Base-by-base conservation (phyloP, 257 asterid genomes). In the Avicennia marina region DNA sequence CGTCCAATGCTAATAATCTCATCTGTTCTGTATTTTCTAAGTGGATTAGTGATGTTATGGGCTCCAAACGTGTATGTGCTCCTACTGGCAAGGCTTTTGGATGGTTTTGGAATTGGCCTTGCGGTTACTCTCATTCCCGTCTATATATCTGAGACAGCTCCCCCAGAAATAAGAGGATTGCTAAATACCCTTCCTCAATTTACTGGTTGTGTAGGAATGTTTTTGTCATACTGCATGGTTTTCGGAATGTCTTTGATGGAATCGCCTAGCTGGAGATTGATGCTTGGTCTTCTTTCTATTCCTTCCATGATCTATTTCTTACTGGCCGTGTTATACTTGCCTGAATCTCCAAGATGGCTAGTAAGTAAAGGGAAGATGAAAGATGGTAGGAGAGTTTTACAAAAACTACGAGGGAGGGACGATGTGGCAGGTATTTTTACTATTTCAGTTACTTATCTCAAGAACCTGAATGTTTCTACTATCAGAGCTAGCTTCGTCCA, bases 281-380 rank as follows among this genome's bases (percentile, higher is more conserved):
- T 93, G 98, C 95, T 93, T 17, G 98, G 98, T 18, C 80, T 88
- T 60, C 95, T 93, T 11, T 80, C 94, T 0, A 69, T 89, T 31
- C 97, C 98, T 67, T 89, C 98, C 9, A 56, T 83, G 8, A 11
- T 73, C 42, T 93, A 88, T 50, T 86, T 93, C 46, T 68, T 58
- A 4, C 58, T 88, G 62, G 75, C 97, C 0, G 49, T 78, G 12
- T 71, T 83, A 48, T 83, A 60, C 89, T 69, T 93, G 62, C 97
- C 98, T 24, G 98, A 91, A 71, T 91, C 98, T 41, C 98, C 98
- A 3, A 83, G 98, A 66, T 91, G 98, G 98, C 87, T 93, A 1
- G 98, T 93, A 6, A 79, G 97, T 36, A 86, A 88, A 72, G 98
- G 98, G 5, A 74, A 56, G 79, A 80, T 83, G 90, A 76, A 73